Conservation (phyloP, 176 grass and related monocot genomes). For the Rhipidocladum racemiflorum region DNA sequence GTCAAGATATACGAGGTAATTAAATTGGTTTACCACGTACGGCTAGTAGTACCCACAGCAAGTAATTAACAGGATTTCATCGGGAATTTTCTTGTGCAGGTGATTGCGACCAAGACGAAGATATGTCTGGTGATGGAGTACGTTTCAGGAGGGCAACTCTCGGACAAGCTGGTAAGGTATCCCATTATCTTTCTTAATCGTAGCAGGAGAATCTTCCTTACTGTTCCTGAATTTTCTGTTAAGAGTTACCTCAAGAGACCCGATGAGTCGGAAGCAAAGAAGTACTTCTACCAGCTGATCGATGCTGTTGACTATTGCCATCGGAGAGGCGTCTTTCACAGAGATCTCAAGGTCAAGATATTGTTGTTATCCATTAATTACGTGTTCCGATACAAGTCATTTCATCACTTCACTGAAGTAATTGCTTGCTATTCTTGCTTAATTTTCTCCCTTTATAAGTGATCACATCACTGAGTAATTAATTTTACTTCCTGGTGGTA, state of each 20-base stretch:
- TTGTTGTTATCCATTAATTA: neutral
- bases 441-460: neutral
- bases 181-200: no score
- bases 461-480: neutral
- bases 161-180: conserved; percentile 63
- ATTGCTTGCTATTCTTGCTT: neutral
- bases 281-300: conserved; percentile 80
- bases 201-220: neutral
- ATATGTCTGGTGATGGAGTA: conserved; percentile 90
- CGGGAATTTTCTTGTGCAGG: conserved; percentile 22
- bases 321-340: conserved; percentile 58
- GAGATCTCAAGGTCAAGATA: conserved; percentile 66
- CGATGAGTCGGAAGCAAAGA: conserved; percentile 59
- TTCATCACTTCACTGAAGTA: neutral
- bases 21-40: neutral
- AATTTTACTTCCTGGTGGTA: conserved; percentile 13
- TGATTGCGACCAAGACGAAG: conserved; percentile 66
- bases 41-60: neutral
- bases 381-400: neutral
- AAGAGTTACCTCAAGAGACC: conserved; percentile 54
- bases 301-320: conserved; percentile 82
- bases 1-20: conserved; percentile 72
- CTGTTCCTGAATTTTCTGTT: conserved; percentile 6
- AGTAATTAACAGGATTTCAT: neutral
- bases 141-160: conserved; percentile 63